Conservation (phyloP, 345 rosid genomes). For the Turnera subulata region DNA sequence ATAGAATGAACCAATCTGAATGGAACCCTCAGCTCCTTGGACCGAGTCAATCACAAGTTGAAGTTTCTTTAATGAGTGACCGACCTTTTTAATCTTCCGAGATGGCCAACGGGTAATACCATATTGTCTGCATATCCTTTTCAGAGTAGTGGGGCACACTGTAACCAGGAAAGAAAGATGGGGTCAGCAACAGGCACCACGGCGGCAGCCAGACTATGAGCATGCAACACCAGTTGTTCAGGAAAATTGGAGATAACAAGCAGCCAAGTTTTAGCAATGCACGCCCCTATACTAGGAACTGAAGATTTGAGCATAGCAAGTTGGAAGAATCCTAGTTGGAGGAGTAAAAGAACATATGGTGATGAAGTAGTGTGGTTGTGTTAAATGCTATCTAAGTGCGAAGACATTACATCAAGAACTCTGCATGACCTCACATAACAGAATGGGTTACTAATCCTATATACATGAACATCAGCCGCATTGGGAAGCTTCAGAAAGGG, state of each 20-base stretch:
- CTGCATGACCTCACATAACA: no score
- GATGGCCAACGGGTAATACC: slow-evolving; percentile 96
- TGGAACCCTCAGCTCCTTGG: slow-evolving; percentile 78
- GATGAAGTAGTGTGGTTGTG: no score
- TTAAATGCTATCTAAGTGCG: no score
- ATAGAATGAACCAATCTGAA: slow-evolving; percentile 79
- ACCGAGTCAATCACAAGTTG: slow-evolving; percentile 89
- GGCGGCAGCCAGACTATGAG: background rate
- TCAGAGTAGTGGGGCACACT: slow-evolving; percentile 96
- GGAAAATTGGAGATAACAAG: no score
- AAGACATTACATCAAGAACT: no score
- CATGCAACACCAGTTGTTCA: no score
- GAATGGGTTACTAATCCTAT: no score
- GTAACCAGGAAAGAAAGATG: slow-evolving; percentile 33
- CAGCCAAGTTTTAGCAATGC: no score
- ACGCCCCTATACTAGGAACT: no score
- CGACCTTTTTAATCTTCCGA: slow-evolving; percentile 94
- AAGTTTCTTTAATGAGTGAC: slow-evolving; percentile 83
- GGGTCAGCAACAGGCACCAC: slow-evolving; percentile 13
- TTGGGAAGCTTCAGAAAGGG: background rate
- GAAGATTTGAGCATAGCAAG: no score
- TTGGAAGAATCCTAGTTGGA: no score
- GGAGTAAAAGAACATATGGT: no score
- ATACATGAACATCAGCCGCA: background rate
- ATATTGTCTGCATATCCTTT: slow-evolving; percentile 93